Base-by-base conservation (phyloP, 139 green algal genomes). In the Diplosphaera chodatii region DNA sequence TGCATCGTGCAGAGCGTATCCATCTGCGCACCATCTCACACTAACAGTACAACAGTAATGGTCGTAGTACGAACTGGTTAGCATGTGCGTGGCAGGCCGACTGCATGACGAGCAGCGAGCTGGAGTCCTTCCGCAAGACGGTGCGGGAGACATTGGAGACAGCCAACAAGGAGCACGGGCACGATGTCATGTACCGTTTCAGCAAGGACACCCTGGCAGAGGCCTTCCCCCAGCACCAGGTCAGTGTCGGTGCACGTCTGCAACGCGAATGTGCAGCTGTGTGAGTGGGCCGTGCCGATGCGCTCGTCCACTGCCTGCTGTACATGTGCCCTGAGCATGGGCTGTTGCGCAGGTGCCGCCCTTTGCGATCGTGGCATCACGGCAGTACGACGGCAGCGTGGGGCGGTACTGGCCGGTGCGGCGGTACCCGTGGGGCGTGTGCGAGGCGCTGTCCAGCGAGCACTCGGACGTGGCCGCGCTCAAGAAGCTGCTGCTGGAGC, bases 401-500 rank as follows among this genome's bases (percentile, higher is more conserved):
- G 79, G 82, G 64, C 82, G 80, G 72, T 85, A 80, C 73, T 88
- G 82, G 82, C 82, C 82, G 15, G 80, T 88, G 62, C 74, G 82
- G 37, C 66, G 69, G 56, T 88, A 88, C 66, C 68, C 71, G 1
- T 88, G 82, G 82, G 82, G 82, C 69, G 64, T 3, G 18, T 79
- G 74, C 23, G 82, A 88, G 68, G 78, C 74, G 4, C 40, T 88
- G 73, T 81, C 79, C 40, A 74, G 40, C 32, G 32, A 29, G 20
- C 77, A 88, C 76, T 75, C 56, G 8, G 80, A 85, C 41, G 41
- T 88, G 13, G 68, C 77, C 6, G 71, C 75, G 16, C 81, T 86
- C 55, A 76, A 78, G 55, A 70, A 68, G 30, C 77, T 86, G 67
- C 70, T 86, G 32, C 77, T 85, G 21, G 80, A 84, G 62, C 27